These are phyloP conservation scores for Cajanus cajan DNA, from an alignment of 306 rosid species.

Conservation along the genomic window DNA sequence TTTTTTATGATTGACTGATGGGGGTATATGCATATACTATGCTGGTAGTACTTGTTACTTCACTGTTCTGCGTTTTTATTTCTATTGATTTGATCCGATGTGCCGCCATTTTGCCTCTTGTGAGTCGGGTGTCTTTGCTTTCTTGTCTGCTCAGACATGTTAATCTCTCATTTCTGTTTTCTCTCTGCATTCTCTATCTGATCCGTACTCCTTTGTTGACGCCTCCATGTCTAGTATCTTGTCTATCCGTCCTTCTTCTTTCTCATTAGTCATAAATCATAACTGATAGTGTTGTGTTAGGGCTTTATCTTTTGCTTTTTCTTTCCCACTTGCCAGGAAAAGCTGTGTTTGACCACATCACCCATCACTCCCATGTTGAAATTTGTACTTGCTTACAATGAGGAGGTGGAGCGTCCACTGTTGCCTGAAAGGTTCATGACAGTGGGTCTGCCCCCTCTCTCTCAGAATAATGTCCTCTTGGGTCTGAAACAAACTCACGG, in stretches of 20 bases:
- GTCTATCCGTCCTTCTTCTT: conserved; percentile 4
- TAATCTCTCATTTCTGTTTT: conserved; percentile 4
- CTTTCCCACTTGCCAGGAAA: conserved; percentile 47
- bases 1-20: conserved; percentile 69
- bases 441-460: conserved; percentile 7
- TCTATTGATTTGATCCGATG: conserved; percentile 72
- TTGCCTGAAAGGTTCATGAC: conserved; percentile 40
- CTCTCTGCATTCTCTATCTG: neutral
- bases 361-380: conserved; percentile 30
- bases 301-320: conserved; percentile 73
- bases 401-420: conserved; percentile 32
- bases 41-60: conserved; percentile 31
- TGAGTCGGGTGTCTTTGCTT: conserved; percentile 31
- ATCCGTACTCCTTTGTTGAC: conserved; percentile 41
- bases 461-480: conserved; percentile 38
- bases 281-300: conserved; percentile 2
- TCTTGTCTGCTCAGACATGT: conserved; percentile 33
- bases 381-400: conserved; percentile 32
- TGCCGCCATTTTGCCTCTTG: conserved; percentile 90
- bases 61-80: conserved; percentile 32
- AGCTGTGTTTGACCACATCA: conserved; percentile 75
- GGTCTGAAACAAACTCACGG: conserved; percentile 49
- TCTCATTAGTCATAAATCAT: conserved; percentile 13
- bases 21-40: conserved; percentile 29
- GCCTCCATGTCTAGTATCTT: conserved; percentile 19